A percentile compares a stretch with the other conserved stretches of the same genome.
phyloP scores from a whole-genome alignment of 2,329 filamentous ascomycete species.

The Dactylellina cionopaga region DNA sequence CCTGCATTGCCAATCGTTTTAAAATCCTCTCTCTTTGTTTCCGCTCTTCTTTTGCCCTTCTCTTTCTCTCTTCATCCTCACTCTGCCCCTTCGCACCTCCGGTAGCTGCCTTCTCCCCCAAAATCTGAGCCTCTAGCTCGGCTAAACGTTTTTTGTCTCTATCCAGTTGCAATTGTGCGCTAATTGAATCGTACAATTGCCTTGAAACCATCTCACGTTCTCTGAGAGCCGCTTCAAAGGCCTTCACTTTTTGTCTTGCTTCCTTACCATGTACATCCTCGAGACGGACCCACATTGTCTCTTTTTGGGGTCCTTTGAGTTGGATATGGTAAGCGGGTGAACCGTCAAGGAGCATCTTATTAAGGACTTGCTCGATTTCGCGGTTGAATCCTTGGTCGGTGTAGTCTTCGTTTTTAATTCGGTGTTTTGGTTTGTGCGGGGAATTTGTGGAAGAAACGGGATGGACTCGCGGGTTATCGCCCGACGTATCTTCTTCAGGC shows the following conservation, averaged over 20 bases:
- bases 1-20: constrained; percentile 39
- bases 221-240: constrained; percentile 13
- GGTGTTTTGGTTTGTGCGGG: background rate
- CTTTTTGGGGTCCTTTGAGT: background rate
- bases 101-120: constrained; percentile 8
- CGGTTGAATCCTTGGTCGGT: background rate
- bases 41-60: constrained; percentile 17
- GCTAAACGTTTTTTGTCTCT: constrained; percentile 32
- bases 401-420: background rate
- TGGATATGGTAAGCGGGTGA: constrained; percentile 35
- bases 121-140: constrained; percentile 34
- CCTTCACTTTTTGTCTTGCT: constrained; percentile 21
- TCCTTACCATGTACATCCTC: constrained; percentile 29
- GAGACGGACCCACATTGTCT: constrained; percentile 32
- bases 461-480: background rate
- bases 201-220: constrained; percentile 15
- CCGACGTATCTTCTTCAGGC: constrained; percentile 13
- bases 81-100: background rate
- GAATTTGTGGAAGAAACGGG: background rate
- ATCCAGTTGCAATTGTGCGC: constrained; percentile 29
- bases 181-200: constrained; percentile 16
- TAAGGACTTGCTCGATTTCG: constrained; percentile 29
- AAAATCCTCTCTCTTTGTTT: constrained; percentile 21
- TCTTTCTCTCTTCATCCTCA: constrained; percentile 11
- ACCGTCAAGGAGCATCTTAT: constrained; percentile 40